Base-by-base conservation (phyloP, 2,329 filamentous ascomycete species). In the Diplodia scrobiculata region DNA sequence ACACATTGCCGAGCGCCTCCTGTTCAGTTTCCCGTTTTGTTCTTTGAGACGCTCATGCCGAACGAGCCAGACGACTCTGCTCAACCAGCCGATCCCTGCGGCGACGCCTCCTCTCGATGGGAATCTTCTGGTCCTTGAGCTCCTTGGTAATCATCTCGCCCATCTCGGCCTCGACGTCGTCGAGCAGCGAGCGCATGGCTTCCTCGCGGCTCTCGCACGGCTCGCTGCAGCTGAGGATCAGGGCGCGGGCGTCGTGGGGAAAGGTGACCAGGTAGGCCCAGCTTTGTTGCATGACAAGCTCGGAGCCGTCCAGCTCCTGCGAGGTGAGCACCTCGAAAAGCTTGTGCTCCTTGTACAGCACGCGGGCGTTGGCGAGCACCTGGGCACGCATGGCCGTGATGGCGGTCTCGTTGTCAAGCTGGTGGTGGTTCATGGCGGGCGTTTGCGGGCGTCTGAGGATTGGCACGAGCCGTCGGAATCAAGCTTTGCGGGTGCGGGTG, bases 81-180 rank as follows among this genome's bases (percentile, higher is more conserved):
- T 65, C 63, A 19, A 65, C 52, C 51, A 65, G 63, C 41, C 63
- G 50, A 10, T 58, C 52, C 53, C 63, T 65, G 51, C 63, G 52
- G 51, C 63, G 52, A 41, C 63, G 63, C 52, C 51, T 65, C 51
- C 63, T 32, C 63, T 65, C 63, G 41, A 65, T 65, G 27, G 52
- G 63, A 19, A 65, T 65, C 63, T 65, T 65, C 63, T 65, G 63
- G 29, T 65, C 63, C 63, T 65, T 65, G 38, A 65, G 63, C 63
- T 65, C 63, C 63, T 65, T 65, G 63, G 63, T 65, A 19, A 65
- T 55, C 63, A 65, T 52, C 52, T 65, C 63, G 51, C 63, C 63
- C 51, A 65, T 55, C 63, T 65, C 63, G 29, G 63, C 63, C 63
- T 65, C 63, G 52, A 65, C 29, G 41, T 65, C 63, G 52, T 65